phyloP scores from a whole-genome alignment of 2,329 filamentous ascomycete genomes.

The Pseudogymnoascus sp. region DNA sequence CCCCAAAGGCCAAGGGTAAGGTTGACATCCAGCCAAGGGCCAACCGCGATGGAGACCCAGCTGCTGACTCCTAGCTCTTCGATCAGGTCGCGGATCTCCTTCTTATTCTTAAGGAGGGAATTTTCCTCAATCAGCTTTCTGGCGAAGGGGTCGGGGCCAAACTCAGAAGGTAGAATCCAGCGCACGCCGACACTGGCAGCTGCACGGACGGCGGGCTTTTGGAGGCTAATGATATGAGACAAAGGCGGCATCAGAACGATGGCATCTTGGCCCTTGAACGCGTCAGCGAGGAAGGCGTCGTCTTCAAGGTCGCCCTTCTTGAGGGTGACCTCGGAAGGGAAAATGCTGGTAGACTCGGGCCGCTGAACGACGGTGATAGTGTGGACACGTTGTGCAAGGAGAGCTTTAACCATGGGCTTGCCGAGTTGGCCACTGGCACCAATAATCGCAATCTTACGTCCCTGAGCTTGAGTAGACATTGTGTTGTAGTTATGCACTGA shows the following conservation, averaged over 20 bases:
- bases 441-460: constrained; percentile 9
- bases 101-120: constrained; percentile 15
- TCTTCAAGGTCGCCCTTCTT: constrained; percentile 42
- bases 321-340: constrained; percentile 35
- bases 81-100: constrained; percentile 30
- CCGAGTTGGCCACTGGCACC: constrained; percentile 10
- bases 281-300: constrained; percentile 32
- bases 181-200: constrained; percentile 44
- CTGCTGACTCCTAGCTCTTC: constrained; percentile 31
- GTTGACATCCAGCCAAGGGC: constrained; percentile 48
- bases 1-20: constrained; percentile 37
- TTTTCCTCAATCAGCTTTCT: constrained; percentile 29
- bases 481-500: not conserved
- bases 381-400: constrained; percentile 32
- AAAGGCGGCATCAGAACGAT: constrained; percentile 30
- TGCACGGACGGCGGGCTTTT: constrained; percentile 40
- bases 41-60: constrained; percentile 35
- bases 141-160: constrained; percentile 29
- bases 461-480: constrained; percentile 1
- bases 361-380: constrained; percentile 43
- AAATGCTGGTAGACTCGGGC: constrained; percentile 31
- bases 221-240: constrained; percentile 29
- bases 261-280: constrained; percentile 34
- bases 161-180: constrained; percentile 46
- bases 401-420: not conserved